Conservation (phyloP, 495 filamentous ascomycete species). For the Lophium mytilinum region DNA sequence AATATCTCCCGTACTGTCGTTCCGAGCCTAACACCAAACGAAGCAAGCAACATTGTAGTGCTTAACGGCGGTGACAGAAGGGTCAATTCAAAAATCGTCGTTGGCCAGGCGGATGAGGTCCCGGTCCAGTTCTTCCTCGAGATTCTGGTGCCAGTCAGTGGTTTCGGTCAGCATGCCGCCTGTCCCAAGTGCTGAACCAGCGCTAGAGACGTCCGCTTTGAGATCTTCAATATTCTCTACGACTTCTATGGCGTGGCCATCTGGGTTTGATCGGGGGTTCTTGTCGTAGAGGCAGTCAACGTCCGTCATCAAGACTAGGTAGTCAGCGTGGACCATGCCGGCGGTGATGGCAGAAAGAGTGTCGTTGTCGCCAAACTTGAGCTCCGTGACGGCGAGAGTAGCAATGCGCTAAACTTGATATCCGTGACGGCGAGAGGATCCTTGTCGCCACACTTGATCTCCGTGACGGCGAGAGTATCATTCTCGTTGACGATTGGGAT, state of each 20-base stretch:
- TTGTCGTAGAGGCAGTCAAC: slow-evolving; percentile 96
- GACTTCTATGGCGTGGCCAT: slow-evolving; percentile 83
- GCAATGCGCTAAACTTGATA: too few relatives aligned
- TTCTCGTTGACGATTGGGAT: slow-evolving; percentile 99
- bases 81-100: slow-evolving; percentile 13
- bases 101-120: slow-evolving; percentile 20
- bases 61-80: slow-evolving; percentile 6
- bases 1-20: neutral
- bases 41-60: slow-evolving; percentile 9
- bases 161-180: slow-evolving; percentile 38
- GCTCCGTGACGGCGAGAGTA: too few relatives aligned
- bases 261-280: slow-evolving; percentile 76
- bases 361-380: too few relatives aligned
- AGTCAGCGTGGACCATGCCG: slow-evolving; percentile 94
- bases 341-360: slow-evolving; percentile 94
- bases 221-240: slow-evolving; percentile 81
- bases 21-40: neutral
- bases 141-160: slow-evolving; percentile 12
- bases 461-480: slow-evolving; percentile 91
- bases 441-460: slow-evolving; percentile 99
- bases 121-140: slow-evolving; percentile 15
- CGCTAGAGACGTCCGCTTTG: slow-evolving; percentile 84
- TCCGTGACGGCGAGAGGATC: too few relatives aligned
- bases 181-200: slow-evolving; percentile 82
- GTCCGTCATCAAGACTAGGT: slow-evolving; percentile 97